Evolutionary conservation across 805 yeast genomes (phyloP), one percentile per base, ranked within the genome.

Genomic region (Saccharomycopsis oosterbeekiorum): DNA sequence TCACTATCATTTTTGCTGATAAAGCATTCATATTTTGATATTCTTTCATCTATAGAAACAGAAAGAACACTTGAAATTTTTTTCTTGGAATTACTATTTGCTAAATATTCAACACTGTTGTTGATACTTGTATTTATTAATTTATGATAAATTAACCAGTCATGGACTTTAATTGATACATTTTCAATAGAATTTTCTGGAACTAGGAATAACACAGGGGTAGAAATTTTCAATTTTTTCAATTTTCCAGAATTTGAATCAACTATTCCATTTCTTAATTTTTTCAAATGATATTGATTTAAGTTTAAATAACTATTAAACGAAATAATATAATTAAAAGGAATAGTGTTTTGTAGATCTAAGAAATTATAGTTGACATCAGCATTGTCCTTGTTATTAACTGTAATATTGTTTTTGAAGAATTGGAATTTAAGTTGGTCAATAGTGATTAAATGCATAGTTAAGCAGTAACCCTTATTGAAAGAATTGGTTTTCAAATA

Each of bases 181-280:
- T 81, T 82, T 54, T 78, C 80, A 19, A 80, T 74, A 0, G 83
- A 77, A 64, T 79, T 77, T 2, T 71, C 55, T 6, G 78, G 75
- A 15, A 82, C 62, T 10, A 82, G 72, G 66, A 78, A 80, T 6
- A 82, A 66, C 26, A 81, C 68, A 1, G 85, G 85, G 9, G 40
- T 34, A 17, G 57, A 56, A 19, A 42, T 17, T 14, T 21, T 40
- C 19, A 57, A 58, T 11, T 24, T 24, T 9, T 37, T 26, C 54
- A 36, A 57, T 36, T 39, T 43, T 8, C 50, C 47, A 1, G 41
- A 47, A 36, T 1, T 29, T n/a, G 37, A 17, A 36, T 60, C 43
- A 15, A 62, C 37, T 21, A 57, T 57, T 19, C 65, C 65, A 21
- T 59, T 34, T 59, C 74, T 67, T 29, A 72, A 57, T 26, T 62